phyloP scores from a whole-genome alignment of 2,329 filamentous ascomycete genomes.

The Pseudocercospora pini-densiflorae region DNA sequence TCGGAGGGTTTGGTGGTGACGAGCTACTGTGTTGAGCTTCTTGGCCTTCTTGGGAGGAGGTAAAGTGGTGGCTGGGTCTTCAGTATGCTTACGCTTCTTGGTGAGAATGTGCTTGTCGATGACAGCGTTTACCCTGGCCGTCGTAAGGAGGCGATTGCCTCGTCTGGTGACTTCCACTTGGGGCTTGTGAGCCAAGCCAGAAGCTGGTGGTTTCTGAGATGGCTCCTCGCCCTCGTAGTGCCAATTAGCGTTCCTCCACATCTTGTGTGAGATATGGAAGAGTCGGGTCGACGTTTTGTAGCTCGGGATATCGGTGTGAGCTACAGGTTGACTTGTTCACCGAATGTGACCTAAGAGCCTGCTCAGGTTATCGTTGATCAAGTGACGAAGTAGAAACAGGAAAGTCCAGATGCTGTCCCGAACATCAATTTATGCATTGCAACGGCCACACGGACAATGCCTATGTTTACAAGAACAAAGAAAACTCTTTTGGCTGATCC shows the following conservation, averaged over 20 bases:
- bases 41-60: not conserved
- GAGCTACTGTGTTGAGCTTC: not conserved
- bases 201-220: not conserved
- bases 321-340: not conserved
- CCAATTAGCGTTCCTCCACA: not conserved
- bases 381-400: not conserved
- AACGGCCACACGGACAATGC: not conserved
- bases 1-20: not conserved
- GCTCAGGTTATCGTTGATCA: not conserved
- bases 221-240: not conserved
- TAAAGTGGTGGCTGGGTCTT: not conserved
- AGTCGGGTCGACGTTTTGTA: not conserved
- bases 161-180: too few species aligned
- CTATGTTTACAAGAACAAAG: not conserved
- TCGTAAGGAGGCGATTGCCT: too few species aligned
- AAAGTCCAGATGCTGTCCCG: not conserved
- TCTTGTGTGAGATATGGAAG: not conserved
- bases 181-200: too few species aligned
- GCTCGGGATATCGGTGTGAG: not conserved
- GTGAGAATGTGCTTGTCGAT: too few species aligned
- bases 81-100: not conserved
- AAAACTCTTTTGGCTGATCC: not conserved
- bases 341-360: not conserved
- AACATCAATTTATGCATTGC: not conserved
- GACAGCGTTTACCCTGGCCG: too few species aligned